Evolutionary conservation across 352 stramenopile species (phyloP), one percentile per base, ranked within the genome.

Genomic region (Pythium periplocum): DNA sequence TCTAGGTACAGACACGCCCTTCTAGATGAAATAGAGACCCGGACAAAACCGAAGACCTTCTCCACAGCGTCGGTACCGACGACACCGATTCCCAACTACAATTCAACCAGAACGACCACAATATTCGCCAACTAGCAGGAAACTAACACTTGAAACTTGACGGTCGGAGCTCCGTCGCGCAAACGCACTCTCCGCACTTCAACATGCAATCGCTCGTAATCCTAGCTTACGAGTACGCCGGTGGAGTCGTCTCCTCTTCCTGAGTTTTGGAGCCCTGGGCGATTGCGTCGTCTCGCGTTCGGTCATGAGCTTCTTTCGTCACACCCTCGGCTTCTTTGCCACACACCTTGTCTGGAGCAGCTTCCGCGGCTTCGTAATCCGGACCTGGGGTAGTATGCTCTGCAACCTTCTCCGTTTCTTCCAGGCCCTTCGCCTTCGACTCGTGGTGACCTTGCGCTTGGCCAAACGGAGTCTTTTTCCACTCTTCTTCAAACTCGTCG

Each of bases 171-270:
- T 26, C 17, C 17, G 17, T 26, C 17, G 17, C 17, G 17, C 17
- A 26, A 26, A 26, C 17, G 17, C 17, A 26, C 17, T 26, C 17
- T 26, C 17, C 17, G 17, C 17, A 26, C 17, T 26, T 26, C 17
- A 26, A 26, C 38, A 42, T 12, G 12, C 7, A 8, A 42, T 42
- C 7, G 38, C 7, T 8, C 38, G 38, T 12, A 42, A 12, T 1
- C 38, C 56, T 50, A 62, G 39, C 61, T 53, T 48, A 61, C 31
- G 40, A 61, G 45, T 68, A 85, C 26, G 61, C 46, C 2, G 65
- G 72, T 2, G 59, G 78, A 33, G 80, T 90, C 34, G 80, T 90
- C 55, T 90, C 77, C 42, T 88, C 77, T 45, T 80, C 73, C 61
- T 88, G 77, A 0, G 11, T 72, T 64, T 84, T 86, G 9, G 78